Evolutionary conservation across 495 filamentous ascomycete genomes (phyloP).

Genomic region (Podospora appendiculata): DNA sequence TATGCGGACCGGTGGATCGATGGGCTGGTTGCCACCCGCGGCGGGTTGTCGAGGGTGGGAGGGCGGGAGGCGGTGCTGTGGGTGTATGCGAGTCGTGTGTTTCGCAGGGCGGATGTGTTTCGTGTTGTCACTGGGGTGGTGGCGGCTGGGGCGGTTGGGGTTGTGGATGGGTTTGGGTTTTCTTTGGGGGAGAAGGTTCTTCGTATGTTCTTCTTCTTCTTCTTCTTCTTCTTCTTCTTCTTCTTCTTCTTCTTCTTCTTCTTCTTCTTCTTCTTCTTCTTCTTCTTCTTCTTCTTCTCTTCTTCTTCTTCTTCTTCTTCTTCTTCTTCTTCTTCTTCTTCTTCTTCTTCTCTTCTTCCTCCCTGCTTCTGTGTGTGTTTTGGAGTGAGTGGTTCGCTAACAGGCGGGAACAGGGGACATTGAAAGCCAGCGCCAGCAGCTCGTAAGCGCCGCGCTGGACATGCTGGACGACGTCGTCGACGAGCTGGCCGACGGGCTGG

Average conservation of each 20-base stretch:
- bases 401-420: conserved; percentile 7
- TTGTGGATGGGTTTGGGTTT: conserved; percentile 12
- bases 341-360: no score
- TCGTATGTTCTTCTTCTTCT: conserved; percentile 5
- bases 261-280: not conserved
- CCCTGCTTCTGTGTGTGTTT: not conserved
- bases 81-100: conserved; percentile 21
- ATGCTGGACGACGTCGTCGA: conserved; percentile 11
- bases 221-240: no score
- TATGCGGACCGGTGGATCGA: conserved; percentile 39
- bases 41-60: conserved; percentile 1
- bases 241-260: conserved; percentile 4
- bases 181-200: conserved; percentile 22
- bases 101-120: conserved; percentile 18
- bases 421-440: conserved; percentile 13
- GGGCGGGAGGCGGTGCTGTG: conserved; percentile 15
- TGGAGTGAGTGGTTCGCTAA: not conserved
- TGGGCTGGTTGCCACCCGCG: not conserved
- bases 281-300: not conserved
- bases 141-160: conserved; percentile 8
- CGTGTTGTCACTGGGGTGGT: conserved; percentile 12
- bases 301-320: not conserved
- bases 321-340: not conserved
- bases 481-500: conserved; percentile 1
- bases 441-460: conserved; percentile 10